phyloP scores from a whole-genome alignment of 2,329 filamentous ascomycete species.

The Pyricularia sp. region DNA sequence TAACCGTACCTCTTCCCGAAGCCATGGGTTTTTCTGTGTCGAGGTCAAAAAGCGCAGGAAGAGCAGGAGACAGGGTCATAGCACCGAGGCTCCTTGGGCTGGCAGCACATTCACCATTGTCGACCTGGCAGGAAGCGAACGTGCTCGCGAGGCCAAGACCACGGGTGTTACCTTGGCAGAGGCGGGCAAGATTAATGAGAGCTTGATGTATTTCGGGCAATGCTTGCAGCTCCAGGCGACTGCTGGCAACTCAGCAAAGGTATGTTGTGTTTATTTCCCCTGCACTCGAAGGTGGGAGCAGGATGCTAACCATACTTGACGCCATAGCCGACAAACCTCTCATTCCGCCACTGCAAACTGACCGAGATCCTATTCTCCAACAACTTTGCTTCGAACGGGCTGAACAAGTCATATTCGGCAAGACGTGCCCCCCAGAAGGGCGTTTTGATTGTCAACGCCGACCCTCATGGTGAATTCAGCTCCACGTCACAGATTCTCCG shows the following conservation, averaged over 20 bases:
- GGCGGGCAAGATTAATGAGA: slow-evolving; percentile 97
- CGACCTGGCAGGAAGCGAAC: slow-evolving; percentile 85
- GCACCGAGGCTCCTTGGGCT: slow-evolving; percentile 47
- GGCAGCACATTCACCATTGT: slow-evolving; percentile 76
- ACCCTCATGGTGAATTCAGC: slow-evolving; percentile 88
- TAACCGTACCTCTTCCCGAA: slow-evolving; percentile 84
- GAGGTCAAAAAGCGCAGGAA: slow-evolving; percentile 72
- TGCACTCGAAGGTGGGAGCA: background rate
- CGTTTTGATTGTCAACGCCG: slow-evolving; percentile 92
- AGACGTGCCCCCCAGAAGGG: slow-evolving; percentile 67
- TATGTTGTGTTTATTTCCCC: slow-evolving; percentile 22
- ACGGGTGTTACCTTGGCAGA: slow-evolving; percentile 85
- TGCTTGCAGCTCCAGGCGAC: slow-evolving; percentile 93
- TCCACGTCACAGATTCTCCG: slow-evolving; percentile 91
- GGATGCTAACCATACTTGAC: background rate
- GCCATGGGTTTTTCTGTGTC: slow-evolving; percentile 91
- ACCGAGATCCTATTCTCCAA: slow-evolving; percentile 82
- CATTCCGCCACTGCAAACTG: slow-evolving; percentile 73
- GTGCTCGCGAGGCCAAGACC: slow-evolving; percentile 86
- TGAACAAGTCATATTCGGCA: slow-evolving; percentile 26
- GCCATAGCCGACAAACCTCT: slow-evolving; percentile 24
- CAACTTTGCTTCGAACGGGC: slow-evolving; percentile 55
- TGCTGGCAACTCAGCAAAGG: slow-evolving; percentile 59
- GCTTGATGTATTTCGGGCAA: slow-evolving; percentile 93
- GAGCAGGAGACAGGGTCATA: slow-evolving; percentile 12